A percentile compares a stretch with the other conserved stretches of the same genome.
Evolutionary conservation across 2,329 filamentous ascomycete species (phyloP).

Genomic region (Botryotinia convoluta): DNA sequence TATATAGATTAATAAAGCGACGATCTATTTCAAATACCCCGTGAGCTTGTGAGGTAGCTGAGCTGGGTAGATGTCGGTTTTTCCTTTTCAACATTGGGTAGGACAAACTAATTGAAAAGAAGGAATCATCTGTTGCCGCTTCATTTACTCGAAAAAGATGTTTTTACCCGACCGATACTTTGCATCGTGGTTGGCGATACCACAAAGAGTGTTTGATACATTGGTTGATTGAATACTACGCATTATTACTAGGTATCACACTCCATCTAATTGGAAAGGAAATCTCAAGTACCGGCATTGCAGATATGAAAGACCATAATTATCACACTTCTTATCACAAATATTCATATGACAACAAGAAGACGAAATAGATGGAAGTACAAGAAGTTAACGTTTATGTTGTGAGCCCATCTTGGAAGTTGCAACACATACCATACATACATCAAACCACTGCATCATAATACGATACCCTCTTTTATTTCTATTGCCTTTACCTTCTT

Average conservation of each 20-base stretch:
- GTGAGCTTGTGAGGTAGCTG: neutral
- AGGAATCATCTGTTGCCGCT: neutral
- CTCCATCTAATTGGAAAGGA: neutral
- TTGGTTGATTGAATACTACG: neutral
- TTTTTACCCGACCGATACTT: neutral
- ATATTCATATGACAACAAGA: neutral
- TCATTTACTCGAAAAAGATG: neutral
- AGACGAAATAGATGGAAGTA: neutral
- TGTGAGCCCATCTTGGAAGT: neutral
- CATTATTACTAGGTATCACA: neutral
- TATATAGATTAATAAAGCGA: neutral
- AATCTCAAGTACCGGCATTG: conserved; percentile 14
- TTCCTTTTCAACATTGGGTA: neutral
- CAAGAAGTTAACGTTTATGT: neutral
- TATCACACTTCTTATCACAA: neutral
- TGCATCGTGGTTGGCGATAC: neutral
- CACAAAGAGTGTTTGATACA: neutral
- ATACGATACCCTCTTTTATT: neutral
- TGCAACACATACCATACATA: neutral
- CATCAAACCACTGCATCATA: neutral
- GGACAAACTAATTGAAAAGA: neutral
- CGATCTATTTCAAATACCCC: neutral
- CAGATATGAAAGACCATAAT: neutral
- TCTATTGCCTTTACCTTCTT: neutral
- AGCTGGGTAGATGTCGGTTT: neutral